Base-by-base conservation (phyloP, 2,329 filamentous ascomycete species). In the Mycogone perniciosa region DNA sequence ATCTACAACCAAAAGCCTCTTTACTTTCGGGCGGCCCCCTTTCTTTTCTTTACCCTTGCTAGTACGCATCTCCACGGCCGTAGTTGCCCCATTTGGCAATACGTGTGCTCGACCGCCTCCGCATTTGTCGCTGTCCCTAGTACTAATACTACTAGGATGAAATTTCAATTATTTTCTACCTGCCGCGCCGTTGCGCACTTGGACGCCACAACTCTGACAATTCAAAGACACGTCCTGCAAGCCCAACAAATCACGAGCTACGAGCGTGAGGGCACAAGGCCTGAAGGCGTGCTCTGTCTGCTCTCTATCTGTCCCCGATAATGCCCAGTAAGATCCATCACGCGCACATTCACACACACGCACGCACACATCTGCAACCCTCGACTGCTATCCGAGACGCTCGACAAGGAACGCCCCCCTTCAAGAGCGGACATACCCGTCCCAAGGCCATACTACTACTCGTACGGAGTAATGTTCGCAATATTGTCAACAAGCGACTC, bases 321-420 rank as follows among this genome's bases (percentile, higher is more conserved):
- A 20, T 13, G 26, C 41, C 29, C 7, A 11, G 42, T 27, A 8
- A 35, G 38, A 42, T 43, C 30, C n/a, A 40, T 20, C n/a, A 57
- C 56, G 53, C 54, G 50, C 54, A 54, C 57, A 57, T 57, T 52
- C 56, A 60, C 35, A 39, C 29, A 31, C 42, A 42, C 50, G 46
- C 27, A 26, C 39, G 26, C 44, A 46, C 37, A 20, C 37, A 33
- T 38, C 31, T 30, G 20, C 20, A 31, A 34, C 29, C 40, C 40
- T 39, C 37, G 37, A 41, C 46, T 20, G 20, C 20, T 20, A 20
- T 20, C 20, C 20, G 20, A 20, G 20, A 20, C 20, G 20, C 20
- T 20, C 20, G 20, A 20, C 20, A 20, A 20, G 20, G 20, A 20
- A 20, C 20, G 20, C 20, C 20, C 20, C 20, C 20, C 20, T 20